Evolutionary conservation across 2,329 filamentous ascomycete species (phyloP).

Genomic region (Hypoxylon sp.): DNA sequence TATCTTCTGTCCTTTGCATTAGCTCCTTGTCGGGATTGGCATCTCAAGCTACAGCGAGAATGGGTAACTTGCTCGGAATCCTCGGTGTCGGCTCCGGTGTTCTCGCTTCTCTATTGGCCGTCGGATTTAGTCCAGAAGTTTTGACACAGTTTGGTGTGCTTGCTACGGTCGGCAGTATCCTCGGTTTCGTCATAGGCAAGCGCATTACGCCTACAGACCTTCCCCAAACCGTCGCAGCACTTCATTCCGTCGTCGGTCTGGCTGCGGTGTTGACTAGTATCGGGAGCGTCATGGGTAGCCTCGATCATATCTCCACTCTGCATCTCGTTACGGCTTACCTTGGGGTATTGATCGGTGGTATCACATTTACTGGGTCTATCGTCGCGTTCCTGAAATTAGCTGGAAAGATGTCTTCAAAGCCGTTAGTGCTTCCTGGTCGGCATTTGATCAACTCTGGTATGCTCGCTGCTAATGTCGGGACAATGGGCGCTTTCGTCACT

Average conservation of each 20-base stretch:
- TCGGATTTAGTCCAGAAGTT: constrained; percentile 84
- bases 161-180: constrained; percentile 77
- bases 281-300: constrained; percentile 84
- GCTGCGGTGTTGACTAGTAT: constrained; percentile 91
- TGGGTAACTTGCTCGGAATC: constrained; percentile 89
- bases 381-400: constrained; percentile 91
- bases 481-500: constrained; percentile 86
- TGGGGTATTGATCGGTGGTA: constrained; percentile 87
- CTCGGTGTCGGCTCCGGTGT: constrained; percentile 88
- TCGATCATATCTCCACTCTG: constrained; percentile 79
- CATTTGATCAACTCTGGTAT: constrained; percentile 83
- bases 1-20: constrained; percentile 88
- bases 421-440: constrained; percentile 79
- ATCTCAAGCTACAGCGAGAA: constrained; percentile 85
- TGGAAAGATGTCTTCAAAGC: constrained; percentile 84
- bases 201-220: constrained; percentile 90
- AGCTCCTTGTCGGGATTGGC: constrained; percentile 85
- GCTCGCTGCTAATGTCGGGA: constrained; percentile 82
- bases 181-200: constrained; percentile 82
- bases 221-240: constrained; percentile 88
- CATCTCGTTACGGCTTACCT: constrained; percentile 90
- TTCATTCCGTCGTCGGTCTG: constrained; percentile 91
- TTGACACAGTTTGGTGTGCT: constrained; percentile 85
- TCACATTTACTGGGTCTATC: constrained; percentile 92
- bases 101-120: constrained; percentile 84